Evolutionary conservation across 108 stramenopile species (phyloP).

Genomic region (Cyclostephanos invisitatus): DNA sequence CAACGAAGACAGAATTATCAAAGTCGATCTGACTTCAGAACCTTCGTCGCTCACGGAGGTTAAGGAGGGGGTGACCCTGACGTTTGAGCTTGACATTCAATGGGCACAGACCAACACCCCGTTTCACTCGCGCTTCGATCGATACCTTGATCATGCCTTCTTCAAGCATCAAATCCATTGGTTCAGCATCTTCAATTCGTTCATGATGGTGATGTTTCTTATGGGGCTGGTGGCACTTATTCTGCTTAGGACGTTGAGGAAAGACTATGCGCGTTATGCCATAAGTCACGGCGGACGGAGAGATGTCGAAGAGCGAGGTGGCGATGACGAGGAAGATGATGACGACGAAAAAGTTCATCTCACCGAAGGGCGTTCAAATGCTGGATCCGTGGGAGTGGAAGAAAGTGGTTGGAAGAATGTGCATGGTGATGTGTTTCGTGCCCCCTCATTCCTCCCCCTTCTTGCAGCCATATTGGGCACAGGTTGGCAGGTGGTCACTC

Average conservation of each 20-base stretch:
- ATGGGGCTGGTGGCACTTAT: slow-evolving; percentile 96
- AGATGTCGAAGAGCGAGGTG: slow-evolving; percentile 72
- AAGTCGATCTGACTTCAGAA: slow-evolving; percentile 91
- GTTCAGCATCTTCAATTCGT: slow-evolving; percentile 97
- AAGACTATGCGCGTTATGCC: slow-evolving; percentile 94
- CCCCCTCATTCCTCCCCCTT: slow-evolving; percentile 78
- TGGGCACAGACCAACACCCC: slow-evolving; percentile 73
- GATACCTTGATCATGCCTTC: slow-evolving; percentile 94
- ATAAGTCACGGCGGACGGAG: slow-evolving; percentile 52
- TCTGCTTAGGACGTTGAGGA: slow-evolving; percentile 90
- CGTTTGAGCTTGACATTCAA: slow-evolving; percentile 77
- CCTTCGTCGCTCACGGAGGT: slow-evolving; percentile 75
- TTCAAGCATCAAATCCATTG: slow-evolving; percentile 99
- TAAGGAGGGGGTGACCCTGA: slow-evolving; percentile 64
- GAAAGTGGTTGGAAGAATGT: slow-evolving; percentile 98
- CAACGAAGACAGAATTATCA: slow-evolving; percentile 93
- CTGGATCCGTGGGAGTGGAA: slow-evolving; percentile 62
- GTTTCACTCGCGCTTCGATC: slow-evolving; percentile 90
- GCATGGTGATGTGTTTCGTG: slow-evolving; percentile 98
- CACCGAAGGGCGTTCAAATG: slow-evolving; percentile 10
- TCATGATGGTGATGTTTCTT: slow-evolving; percentile 98
- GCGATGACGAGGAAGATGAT: slow-evolving; percentile 59
- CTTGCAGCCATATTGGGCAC: slow-evolving; percentile 93
- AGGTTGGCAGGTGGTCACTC: slow-evolving; percentile 93
- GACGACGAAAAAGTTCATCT: slow-evolving; percentile 50